phyloP scores from a whole-genome alignment of 345 rosid genomes.

The Bruguiera sexangula region DNA sequence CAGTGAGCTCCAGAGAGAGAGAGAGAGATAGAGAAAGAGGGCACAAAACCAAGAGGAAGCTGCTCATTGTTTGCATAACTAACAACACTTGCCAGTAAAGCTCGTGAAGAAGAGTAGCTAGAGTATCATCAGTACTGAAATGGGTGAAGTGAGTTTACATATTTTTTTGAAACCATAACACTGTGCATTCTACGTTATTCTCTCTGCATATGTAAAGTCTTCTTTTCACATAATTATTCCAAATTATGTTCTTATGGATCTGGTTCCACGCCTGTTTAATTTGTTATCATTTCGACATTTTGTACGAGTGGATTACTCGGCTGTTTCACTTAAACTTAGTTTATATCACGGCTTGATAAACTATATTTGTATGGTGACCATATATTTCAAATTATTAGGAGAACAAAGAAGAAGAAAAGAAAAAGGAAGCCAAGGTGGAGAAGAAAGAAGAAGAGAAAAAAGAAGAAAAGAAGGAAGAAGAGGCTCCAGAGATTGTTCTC shows the following conservation, averaged over 20 bases:
- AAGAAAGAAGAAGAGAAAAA: constrained; percentile 17
- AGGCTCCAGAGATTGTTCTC: constrained; percentile 53
- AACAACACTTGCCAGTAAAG: neutral
- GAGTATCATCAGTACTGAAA: constrained; percentile 18
- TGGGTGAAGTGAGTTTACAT: constrained; percentile 49
- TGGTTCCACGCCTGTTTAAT: neutral
- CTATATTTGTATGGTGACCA: too few species aligned
- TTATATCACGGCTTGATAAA: too few species aligned
- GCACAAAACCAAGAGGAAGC: neutral
- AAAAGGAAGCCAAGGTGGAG: constrained; percentile 10
- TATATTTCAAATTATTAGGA: neutral
- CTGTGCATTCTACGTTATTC: neutral
- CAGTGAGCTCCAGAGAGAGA: neutral
- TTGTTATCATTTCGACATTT: neutral
- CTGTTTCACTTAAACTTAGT: too few species aligned
- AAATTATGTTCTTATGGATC: neutral
- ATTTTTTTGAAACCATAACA: neutral
- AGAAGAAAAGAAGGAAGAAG: constrained; percentile 25
- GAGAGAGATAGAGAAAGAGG: constrained; percentile 7
- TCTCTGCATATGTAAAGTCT: neutral
- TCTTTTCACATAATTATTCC: neutral
- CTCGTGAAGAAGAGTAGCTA: neutral
- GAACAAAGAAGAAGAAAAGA: neutral
- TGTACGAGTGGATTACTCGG: too few species aligned
- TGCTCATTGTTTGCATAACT: neutral